A percentile compares a stretch with the other conserved stretches of the same genome.
Evolutionary conservation across 2,329 filamentous ascomycete genomes (phyloP).

Genomic region (Claviceps capensis): DNA sequence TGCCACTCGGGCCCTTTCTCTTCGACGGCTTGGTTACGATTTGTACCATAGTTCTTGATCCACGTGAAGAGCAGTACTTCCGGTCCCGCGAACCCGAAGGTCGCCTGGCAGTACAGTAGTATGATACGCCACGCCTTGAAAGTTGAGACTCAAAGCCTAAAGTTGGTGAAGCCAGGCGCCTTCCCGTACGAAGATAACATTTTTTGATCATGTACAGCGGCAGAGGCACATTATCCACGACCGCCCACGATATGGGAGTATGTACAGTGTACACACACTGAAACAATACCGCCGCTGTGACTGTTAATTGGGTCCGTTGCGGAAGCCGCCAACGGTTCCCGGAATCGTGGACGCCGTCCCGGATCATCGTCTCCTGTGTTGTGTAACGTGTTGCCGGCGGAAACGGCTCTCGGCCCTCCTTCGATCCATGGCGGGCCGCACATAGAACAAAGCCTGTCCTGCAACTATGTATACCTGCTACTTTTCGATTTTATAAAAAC

Average conservation of each 20-base stretch:
- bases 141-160: too few species aligned
- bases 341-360: neutral
- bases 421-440: neutral
- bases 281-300: neutral
- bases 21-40: too few species aligned
- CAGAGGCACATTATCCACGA: neutral
- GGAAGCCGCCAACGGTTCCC: neutral
- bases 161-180: too few species aligned
- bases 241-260: neutral
- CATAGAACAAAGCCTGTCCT: neutral
- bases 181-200: too few species aligned
- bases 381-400: neutral
- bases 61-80: too few species aligned
- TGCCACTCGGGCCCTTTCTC: neutral
- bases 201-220: too few species aligned
- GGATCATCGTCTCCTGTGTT: neutral
- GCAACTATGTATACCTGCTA: too few species aligned
- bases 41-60: too few species aligned
- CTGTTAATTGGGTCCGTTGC: neutral
- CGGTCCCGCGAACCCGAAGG: too few species aligned
- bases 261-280: neutral
- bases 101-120: too few species aligned
- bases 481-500: neutral
- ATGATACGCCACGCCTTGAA: too few species aligned
- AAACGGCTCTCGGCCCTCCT: slow-evolving; percentile 2